Evolutionary conservation across 2,329 filamentous ascomycete species (phyloP).

Genomic region (Aureobasidium mangrovei): DNA sequence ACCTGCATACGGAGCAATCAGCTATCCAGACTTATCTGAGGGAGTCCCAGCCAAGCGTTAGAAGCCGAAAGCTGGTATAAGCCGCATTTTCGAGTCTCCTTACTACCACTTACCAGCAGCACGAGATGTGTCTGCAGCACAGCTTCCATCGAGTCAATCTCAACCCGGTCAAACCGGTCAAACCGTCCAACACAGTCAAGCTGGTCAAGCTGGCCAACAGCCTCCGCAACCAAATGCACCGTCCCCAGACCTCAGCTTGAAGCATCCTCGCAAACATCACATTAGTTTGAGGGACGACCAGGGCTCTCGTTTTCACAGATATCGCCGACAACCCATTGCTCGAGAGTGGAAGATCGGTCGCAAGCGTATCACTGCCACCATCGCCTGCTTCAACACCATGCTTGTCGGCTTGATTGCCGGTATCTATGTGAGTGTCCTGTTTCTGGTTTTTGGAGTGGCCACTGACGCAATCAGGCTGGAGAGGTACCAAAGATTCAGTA

Average conservation of each 20-base stretch:
- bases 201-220: not conserved
- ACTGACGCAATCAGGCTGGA: slow-evolving; percentile 43
- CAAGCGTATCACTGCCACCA: slow-evolving; percentile 59
- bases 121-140: not conserved
- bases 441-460: not conserved
- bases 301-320: slow-evolving; percentile 33
- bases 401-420: slow-evolving; percentile 63
- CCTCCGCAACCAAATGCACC: not conserved
- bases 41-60: not conserved
- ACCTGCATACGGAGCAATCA: not conserved
- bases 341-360: slow-evolving; percentile 60
- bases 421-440: slow-evolving; percentile 48
- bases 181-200: not conserved
- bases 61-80: slow-evolving; percentile 6
- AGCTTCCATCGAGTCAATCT: not conserved
- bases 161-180: no score
- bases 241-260: slow-evolving; percentile 20
- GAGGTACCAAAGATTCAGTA: slow-evolving; percentile 74
- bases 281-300: slow-evolving; percentile 28
- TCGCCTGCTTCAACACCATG: slow-evolving; percentile 65
- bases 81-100: slow-evolving; percentile 11
- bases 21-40: not conserved
- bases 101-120: slow-evolving; percentile 11
- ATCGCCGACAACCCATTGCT: slow-evolving; percentile 56
- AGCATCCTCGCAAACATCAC: slow-evolving; percentile 27